These are phyloP conservation scores for Mycena capillaripes DNA, from an alignment of 768 basidiomycete genomes.

Conservation along the genomic window DNA sequence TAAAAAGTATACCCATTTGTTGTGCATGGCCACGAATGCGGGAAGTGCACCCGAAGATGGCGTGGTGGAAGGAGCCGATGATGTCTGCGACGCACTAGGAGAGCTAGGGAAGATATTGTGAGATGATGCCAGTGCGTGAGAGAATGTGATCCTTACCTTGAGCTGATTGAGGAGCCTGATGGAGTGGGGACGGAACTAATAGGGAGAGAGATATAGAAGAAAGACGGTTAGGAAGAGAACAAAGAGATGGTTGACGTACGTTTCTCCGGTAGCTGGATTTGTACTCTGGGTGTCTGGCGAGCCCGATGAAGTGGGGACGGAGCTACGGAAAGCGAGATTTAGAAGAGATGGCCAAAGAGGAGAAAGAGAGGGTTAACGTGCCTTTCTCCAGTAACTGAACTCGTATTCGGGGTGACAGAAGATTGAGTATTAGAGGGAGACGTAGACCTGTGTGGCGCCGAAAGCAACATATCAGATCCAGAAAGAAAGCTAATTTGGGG, in stretches of 20 bases:
- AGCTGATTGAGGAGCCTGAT: slow-evolving; percentile 12
- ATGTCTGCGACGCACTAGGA: slow-evolving; percentile 22
- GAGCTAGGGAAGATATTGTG: slow-evolving; percentile 17
- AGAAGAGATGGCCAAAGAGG: slow-evolving; percentile 4
- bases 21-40: slow-evolving; percentile 14
- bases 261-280: slow-evolving; percentile 22
- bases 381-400: slow-evolving; percentile 16
- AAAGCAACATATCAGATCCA: slow-evolving; percentile 21
- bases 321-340: slow-evolving; percentile 16
- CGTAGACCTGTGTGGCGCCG: slow-evolving; percentile 10
- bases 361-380: slow-evolving; percentile 14
- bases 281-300: slow-evolving; percentile 19
- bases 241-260: slow-evolving; percentile 22
- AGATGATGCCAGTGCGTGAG: slow-evolving; percentile 14
- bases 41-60: slow-evolving; percentile 22
- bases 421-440: slow-evolving; percentile 14
- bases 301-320: slow-evolving; percentile 21
- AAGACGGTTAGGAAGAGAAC: slow-evolving; percentile 11
- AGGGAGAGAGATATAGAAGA: slow-evolving; percentile 11
- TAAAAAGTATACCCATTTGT: slow-evolving; percentile 17
- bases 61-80: slow-evolving; percentile 15
- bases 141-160: slow-evolving; percentile 13
- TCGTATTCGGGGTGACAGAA: neutral
- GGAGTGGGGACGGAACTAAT: slow-evolving; percentile 16
- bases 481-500: slow-evolving; percentile 10